A percentile compares a stretch with the other conserved stretches of the same genome.
Evolutionary conservation across 306 rosid species (phyloP).

Genomic region (Rosa multiflora): DNA sequence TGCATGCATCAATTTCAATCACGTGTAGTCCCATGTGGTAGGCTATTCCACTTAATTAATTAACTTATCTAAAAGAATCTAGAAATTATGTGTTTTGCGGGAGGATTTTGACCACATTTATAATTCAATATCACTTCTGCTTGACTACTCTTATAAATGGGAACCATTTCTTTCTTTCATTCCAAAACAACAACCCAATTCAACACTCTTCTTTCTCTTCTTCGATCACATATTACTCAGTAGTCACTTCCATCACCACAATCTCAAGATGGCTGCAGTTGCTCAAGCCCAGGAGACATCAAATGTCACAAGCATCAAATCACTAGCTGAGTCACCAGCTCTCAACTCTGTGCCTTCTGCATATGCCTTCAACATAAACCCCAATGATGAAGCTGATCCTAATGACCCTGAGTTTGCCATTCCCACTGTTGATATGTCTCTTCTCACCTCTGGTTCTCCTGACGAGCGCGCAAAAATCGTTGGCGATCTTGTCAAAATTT

Average conservation of each 20-base stretch:
- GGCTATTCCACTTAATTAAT: background rate
- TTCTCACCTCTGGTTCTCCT: constrained; percentile 39
- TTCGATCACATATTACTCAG: background rate
- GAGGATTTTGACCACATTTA: background rate
- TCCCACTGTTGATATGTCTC: constrained; percentile 48
- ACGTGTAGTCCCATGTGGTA: background rate
- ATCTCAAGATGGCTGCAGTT: background rate
- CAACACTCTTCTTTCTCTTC: background rate
- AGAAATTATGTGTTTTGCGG: background rate
- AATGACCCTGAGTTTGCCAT: constrained; percentile 37
- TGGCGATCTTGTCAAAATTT: constrained; percentile 37
- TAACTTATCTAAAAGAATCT: background rate
- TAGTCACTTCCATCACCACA: background rate
- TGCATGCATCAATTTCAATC: background rate
- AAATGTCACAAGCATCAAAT: constrained; percentile 39
- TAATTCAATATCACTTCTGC: background rate
- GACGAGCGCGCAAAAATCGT: constrained; percentile 27
- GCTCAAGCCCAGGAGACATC: background rate
- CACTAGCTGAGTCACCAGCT: constrained; percentile 35
- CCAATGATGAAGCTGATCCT: constrained; percentile 29
- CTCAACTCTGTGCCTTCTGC: constrained; percentile 36
- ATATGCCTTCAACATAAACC: constrained; percentile 31
- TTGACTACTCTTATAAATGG: background rate
- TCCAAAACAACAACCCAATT: background rate
- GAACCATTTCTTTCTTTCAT: background rate